A percentile compares a stretch with the other conserved stretches of the same genome.
Conservation (phyloP, 2,329 filamentous ascomycete genomes). For the Metarhizium brunneum region DNA sequence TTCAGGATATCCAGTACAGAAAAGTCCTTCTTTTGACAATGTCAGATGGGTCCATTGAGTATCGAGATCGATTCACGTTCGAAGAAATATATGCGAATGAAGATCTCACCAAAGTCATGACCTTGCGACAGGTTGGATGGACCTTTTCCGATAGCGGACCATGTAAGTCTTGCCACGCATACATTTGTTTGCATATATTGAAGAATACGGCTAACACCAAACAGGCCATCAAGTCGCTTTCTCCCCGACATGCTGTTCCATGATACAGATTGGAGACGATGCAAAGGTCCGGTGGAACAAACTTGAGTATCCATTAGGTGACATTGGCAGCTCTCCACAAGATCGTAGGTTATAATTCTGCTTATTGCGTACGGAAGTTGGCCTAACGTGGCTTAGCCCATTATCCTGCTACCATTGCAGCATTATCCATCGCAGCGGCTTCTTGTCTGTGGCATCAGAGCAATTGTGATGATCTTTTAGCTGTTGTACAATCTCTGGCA, state of each 20-base stretch:
- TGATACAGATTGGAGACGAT: slow-evolving; percentile 49
- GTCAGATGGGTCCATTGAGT: slow-evolving; percentile 73
- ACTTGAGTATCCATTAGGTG: slow-evolving; percentile 38
- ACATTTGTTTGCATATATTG: neutral
- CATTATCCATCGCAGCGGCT: slow-evolving; percentile 44
- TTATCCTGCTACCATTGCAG: slow-evolving; percentile 51
- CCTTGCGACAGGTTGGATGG: slow-evolving; percentile 70
- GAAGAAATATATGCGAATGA: slow-evolving; percentile 55
- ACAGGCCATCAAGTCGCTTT: slow-evolving; percentile 50
- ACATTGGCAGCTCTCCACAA: slow-evolving; percentile 37
- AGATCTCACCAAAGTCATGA: slow-evolving; percentile 56
- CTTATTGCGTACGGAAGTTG: neutral
- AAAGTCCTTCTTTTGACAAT: slow-evolving; percentile 64
- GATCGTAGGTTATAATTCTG: slow-evolving; percentile 30
- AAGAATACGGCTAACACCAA: slow-evolving; percentile 8
- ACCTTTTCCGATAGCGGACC: slow-evolving; percentile 56
- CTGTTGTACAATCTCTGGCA: slow-evolving; percentile 47
- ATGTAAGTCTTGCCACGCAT: slow-evolving; percentile 35
- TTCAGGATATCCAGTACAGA: slow-evolving; percentile 61
- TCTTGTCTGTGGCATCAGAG: slow-evolving; percentile 34
- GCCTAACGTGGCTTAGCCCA: slow-evolving; percentile 29
- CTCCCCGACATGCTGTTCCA: slow-evolving; percentile 51
- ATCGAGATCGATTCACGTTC: slow-evolving; percentile 69
- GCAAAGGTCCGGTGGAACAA: slow-evolving; percentile 50
- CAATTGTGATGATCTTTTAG: slow-evolving; percentile 63